Conservation (phyloP, 352 stramenopile species). For the Pythium chondricola region DNA sequence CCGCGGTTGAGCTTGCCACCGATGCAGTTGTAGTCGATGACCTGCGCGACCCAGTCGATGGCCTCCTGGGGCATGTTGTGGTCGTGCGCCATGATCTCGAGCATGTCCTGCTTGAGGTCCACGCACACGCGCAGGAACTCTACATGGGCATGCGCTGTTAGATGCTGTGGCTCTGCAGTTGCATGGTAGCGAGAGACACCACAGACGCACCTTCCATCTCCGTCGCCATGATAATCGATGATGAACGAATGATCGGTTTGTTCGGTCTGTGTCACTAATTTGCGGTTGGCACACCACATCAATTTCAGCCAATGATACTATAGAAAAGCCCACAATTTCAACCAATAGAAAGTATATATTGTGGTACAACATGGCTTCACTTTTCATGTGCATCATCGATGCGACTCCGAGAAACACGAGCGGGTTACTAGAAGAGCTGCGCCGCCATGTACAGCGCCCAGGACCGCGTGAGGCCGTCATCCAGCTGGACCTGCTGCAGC, state of each 20-base stretch:
- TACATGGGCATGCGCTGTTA: conserved; percentile 19
- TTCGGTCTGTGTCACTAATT: not conserved
- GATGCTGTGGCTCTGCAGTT: too few species aligned
- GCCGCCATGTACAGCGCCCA: conserved; percentile 73
- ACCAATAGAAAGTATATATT: conserved; percentile 2
- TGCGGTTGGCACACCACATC: too few species aligned
- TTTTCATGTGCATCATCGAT: conserved; percentile 4
- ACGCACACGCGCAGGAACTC: conserved; percentile 75
- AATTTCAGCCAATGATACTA: conserved; percentile 12
- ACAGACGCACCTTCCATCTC: conserved; percentile 17
- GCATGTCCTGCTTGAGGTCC: conserved; percentile 71
- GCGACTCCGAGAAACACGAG: not conserved
- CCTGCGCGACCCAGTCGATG: conserved; percentile 68
- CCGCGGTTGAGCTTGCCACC: conserved; percentile 98
- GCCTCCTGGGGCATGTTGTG: conserved; percentile 73
- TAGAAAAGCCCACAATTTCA: not conserved
- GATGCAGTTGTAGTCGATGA: conserved; percentile 96
- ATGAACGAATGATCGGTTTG: not conserved
- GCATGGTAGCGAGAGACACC: not conserved
- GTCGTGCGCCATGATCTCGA: conserved; percentile 55
- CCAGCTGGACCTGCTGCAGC: conserved; percentile 53
- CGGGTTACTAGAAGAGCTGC: conserved; percentile 22
- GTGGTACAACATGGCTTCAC: conserved; percentile 8
- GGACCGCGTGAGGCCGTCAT: conserved; percentile 72
- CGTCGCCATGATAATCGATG: conserved; percentile 13